A percentile compares a stretch with the other conserved stretches of the same genome.
Conservation (phyloP, 352 stramenopile species). For the Thalassiosira exigua region DNA sequence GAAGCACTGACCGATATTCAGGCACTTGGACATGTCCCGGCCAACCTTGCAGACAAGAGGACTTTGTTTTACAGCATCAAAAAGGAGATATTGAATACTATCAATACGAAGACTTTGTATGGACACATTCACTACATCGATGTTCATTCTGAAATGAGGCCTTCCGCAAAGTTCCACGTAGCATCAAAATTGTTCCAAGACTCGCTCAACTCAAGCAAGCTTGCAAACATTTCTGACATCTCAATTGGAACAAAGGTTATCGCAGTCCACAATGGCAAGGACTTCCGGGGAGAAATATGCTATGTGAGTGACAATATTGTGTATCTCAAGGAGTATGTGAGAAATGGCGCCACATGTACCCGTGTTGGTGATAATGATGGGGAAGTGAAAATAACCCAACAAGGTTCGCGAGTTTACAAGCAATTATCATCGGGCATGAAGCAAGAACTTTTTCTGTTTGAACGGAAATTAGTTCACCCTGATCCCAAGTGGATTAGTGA, state of each 20-base stretch:
- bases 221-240: constrained; percentile 62
- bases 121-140: constrained; percentile 28
- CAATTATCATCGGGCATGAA: constrained; percentile 40
- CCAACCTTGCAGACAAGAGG: constrained; percentile 37
- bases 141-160: constrained; percentile 33
- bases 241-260: constrained; percentile 60
- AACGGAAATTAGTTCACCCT: constrained; percentile 40
- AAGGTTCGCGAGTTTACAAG: no score
- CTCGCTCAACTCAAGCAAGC: constrained; percentile 54
- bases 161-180: constrained; percentile 58
- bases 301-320: constrained; percentile 46
- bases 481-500: constrained; percentile 70
- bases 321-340: constrained; percentile 47
- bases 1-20: constrained; percentile 11
- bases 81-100: constrained; percentile 33
- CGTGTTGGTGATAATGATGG: constrained; percentile 23
- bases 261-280: constrained; percentile 35
- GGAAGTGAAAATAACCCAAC: constrained; percentile 58
- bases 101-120: constrained; percentile 10
- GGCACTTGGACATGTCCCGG: constrained; percentile 26
- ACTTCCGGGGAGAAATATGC: constrained; percentile 61
- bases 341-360: constrained; percentile 55
- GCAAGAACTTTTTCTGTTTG: constrained; percentile 59
- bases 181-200: constrained; percentile 55
- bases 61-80: constrained; percentile 36